phyloP scores from a whole-genome alignment of 2,329 filamentous ascomycete genomes.

The Botryotinia narcissicola region DNA sequence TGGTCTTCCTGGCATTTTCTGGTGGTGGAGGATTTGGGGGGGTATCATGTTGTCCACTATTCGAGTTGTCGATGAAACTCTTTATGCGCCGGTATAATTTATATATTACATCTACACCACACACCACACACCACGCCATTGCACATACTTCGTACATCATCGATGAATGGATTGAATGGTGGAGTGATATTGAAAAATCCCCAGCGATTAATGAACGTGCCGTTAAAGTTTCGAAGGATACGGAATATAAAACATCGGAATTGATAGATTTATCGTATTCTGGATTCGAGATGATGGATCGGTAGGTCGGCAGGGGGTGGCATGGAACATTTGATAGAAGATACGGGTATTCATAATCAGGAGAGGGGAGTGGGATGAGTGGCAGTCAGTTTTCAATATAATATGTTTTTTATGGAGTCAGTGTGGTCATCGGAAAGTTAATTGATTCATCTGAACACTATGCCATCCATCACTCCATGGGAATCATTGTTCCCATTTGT shows the following conservation, averaged over 20 bases:
- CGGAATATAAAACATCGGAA: not conserved
- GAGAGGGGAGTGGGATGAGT: not conserved
- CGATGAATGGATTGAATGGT: not conserved
- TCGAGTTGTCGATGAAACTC: constrained; percentile 15
- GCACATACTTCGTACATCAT: not conserved
- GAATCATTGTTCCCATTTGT: not conserved
- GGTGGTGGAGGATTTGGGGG: not conserved
- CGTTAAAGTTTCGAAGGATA: not conserved
- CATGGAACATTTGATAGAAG: constrained; percentile 11
- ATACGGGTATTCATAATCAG: not conserved
- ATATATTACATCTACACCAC: not conserved
- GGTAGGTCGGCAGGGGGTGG: not conserved
- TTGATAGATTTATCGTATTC: not conserved
- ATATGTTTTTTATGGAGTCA: not conserved
- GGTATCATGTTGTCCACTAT: not conserved
- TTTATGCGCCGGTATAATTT: constrained; percentile 12
- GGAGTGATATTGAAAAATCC: not conserved
- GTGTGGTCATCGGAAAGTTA: not conserved
- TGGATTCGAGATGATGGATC: not conserved
- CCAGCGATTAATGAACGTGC: not conserved
- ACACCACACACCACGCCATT: not conserved
- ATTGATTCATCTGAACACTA: not conserved
- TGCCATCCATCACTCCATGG: not conserved
- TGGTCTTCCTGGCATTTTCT: not conserved
- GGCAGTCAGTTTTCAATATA: not conserved